A percentile compares a stretch with the other conserved stretches of the same genome.
These are phyloP conservation scores for Drechmeria coniospora DNA, from an alignment of 2,329 filamentous ascomycete species.

Conservation along the genomic window DNA sequence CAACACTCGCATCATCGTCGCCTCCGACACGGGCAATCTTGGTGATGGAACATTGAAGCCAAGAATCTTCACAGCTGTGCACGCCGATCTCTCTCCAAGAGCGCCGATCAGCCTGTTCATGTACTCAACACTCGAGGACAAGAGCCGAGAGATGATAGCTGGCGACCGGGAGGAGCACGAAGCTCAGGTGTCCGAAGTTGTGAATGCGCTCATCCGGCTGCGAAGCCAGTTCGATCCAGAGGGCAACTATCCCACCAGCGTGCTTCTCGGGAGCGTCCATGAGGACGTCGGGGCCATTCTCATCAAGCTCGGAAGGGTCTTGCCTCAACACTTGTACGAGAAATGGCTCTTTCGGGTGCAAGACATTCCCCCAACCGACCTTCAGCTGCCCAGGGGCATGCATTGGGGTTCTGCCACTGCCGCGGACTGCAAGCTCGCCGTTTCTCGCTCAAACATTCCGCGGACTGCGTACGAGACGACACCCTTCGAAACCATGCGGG, in stretches of 20 bases:
- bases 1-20: conserved; percentile 27
- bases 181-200: conserved; percentile 16
- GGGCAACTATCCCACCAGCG: conserved; percentile 8
- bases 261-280: conserved; percentile 22
- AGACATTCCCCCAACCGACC: conserved; percentile 21
- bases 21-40: conserved; percentile 7
- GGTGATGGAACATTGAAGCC: conserved; percentile 1
- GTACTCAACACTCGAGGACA: conserved; percentile 36
- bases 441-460: conserved; percentile 38
- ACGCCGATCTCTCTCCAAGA: conserved; percentile 42
- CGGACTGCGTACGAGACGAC: conserved; percentile 27
- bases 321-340: conserved; percentile 20
- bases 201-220: conserved; percentile 14
- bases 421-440: conserved; percentile 40
- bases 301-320: conserved; percentile 11
- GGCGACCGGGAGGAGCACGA: conserved; percentile 11
- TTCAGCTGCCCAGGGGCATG: conserved; percentile 29
- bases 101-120: conserved; percentile 53
- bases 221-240: conserved; percentile 9
- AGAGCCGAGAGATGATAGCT: conserved; percentile 1
- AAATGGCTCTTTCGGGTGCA: conserved; percentile 43
- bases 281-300: conserved; percentile 13
- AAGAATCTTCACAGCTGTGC: conserved; percentile 36
- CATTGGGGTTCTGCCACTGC: conserved; percentile 35
- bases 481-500: background rate